These are phyloP conservation scores for Mycena galericulata DNA, from an alignment of 768 basidiomycete genomes.

Conservation along the genomic window DNA sequence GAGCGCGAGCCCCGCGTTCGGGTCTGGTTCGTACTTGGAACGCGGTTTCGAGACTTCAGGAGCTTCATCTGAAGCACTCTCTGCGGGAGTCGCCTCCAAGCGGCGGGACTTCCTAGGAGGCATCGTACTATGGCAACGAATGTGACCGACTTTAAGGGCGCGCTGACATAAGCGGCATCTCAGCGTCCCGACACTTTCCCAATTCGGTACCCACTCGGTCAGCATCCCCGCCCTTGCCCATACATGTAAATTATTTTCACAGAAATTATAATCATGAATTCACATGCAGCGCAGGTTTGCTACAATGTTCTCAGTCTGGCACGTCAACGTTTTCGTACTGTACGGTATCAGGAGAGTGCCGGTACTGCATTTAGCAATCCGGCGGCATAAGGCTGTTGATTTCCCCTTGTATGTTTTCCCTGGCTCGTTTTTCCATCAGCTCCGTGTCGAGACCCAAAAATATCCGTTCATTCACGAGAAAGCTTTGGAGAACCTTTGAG, in stretches of 20 bases:
- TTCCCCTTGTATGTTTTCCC: constrained; percentile 31
- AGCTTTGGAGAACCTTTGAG: constrained; percentile 29
- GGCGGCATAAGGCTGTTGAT: constrained; percentile 6
- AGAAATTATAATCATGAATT: too few species aligned
- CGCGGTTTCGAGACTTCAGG: not conserved
- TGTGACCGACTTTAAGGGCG: too few species aligned
- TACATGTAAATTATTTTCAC: too few species aligned
- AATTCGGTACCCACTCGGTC: too few species aligned
- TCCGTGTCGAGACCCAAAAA: constrained; percentile 27
- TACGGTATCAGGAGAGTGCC: too few species aligned
- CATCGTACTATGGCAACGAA: not conserved
- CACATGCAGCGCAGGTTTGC: too few species aligned
- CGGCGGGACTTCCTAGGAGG: constrained; percentile 16
- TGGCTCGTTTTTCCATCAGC: constrained; percentile 28
- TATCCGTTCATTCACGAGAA: constrained; percentile 26
- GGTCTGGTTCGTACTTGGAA: not conserved
- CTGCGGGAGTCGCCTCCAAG: not conserved
- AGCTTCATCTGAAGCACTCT: not conserved
- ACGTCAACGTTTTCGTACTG: too few species aligned
- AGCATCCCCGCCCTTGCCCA: too few species aligned
- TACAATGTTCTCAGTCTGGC: too few species aligned
- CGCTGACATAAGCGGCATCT: too few species aligned
- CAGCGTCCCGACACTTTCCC: too few species aligned
- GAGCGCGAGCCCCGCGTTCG: constrained; percentile 8
- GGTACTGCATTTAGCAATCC: too few species aligned